These are phyloP conservation scores for Fulvia fulva DNA, from an alignment of 2,329 filamentous ascomycete species.

Conservation along the genomic window DNA sequence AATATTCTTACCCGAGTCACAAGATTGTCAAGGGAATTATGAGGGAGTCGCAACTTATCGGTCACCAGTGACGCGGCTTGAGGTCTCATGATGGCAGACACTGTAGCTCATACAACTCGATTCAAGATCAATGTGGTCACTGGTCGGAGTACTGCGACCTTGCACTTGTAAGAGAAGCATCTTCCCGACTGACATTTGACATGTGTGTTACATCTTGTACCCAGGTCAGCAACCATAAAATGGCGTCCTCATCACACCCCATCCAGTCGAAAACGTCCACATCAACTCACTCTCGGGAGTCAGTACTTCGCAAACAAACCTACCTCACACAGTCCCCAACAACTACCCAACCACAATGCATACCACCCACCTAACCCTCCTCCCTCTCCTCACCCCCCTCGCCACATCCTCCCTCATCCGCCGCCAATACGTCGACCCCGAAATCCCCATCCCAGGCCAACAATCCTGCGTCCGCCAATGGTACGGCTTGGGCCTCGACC, in stretches of 20 bases:
- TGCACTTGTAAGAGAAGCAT: neutral
- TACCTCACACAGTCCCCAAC: neutral
- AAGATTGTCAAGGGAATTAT: slow-evolving; percentile 5
- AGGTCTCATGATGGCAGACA: neutral
- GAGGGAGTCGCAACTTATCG: neutral
- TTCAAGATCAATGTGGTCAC: neutral
- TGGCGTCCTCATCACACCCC: neutral
- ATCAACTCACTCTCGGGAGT: neutral
- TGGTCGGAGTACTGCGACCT: neutral
- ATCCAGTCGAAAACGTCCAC: neutral
- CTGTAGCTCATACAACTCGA: neutral
- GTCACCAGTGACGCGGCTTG: too few species aligned
- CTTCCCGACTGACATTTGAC: neutral
- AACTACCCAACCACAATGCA: too few species aligned
- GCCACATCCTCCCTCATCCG: neutral
- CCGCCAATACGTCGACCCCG: neutral
- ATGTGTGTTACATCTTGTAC: neutral
- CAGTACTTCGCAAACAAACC: neutral
- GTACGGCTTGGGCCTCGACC: neutral
- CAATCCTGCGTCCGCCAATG: neutral
- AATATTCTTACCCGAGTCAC: too few species aligned
- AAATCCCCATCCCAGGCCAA: neutral
- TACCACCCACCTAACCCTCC: too few species aligned
- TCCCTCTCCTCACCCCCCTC: neutral
- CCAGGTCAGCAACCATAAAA: neutral